A percentile compares a stretch with the other conserved stretches of the same genome.
Conservation (phyloP, 768 basidiomycete genomes). For the Wakefieldia striispora region DNA sequence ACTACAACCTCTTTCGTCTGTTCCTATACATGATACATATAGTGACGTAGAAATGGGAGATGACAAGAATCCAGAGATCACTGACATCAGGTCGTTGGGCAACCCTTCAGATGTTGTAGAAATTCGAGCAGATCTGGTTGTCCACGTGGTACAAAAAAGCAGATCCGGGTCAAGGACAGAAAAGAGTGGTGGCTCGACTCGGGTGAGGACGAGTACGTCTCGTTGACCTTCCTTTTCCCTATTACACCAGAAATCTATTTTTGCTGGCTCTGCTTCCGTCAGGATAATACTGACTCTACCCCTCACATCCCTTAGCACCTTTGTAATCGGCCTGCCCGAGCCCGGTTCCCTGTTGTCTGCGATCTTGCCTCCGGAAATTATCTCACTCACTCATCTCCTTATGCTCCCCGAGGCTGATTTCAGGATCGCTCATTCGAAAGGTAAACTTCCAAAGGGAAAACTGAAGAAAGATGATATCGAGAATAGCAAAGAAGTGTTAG, state of each 20-base stretch:
- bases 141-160: constrained; percentile 36
- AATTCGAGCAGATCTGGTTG: constrained; percentile 66
- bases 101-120: constrained; percentile 84
- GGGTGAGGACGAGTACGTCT: constrained; percentile 81
- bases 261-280: background rate
- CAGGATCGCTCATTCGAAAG: constrained; percentile 55
- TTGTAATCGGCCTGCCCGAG: constrained; percentile 7
- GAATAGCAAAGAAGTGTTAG: constrained; percentile 34
- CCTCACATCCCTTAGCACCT: constrained; percentile 5
- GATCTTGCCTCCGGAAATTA: constrained; percentile 53
- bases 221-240: background rate
- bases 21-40: background rate
- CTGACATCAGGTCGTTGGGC: constrained; percentile 37
- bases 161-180: constrained; percentile 9
- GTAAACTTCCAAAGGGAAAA: constrained; percentile 74
- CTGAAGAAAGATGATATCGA: constrained; percentile 6
- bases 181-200: constrained; percentile 89
- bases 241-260: background rate
- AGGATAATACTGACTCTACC: background rate
- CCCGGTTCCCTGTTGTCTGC: constrained; percentile 57
- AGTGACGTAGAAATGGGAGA: constrained; percentile 15
- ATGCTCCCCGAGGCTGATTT: constrained; percentile 56
- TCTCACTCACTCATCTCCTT: constrained; percentile 67
- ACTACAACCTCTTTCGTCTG: constrained; percentile 37
- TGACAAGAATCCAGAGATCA: constrained; percentile 19